Evolutionary conservation across 2,329 filamentous ascomycete genomes (phyloP), one percentile per base, ranked within the genome.

Genomic region (Microascus cirrosus): DNA sequence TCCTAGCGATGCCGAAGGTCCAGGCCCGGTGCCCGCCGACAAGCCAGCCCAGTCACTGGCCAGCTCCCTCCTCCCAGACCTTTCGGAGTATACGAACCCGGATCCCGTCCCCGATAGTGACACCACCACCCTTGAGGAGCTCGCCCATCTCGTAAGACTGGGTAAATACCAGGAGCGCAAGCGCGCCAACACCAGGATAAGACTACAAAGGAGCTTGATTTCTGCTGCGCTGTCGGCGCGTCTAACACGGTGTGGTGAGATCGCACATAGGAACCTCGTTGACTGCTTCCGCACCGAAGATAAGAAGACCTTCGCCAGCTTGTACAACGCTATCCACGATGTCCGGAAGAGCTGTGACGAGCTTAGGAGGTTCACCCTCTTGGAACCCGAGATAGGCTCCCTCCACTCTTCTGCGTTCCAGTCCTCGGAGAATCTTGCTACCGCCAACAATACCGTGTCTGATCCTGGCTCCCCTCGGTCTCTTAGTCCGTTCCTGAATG

Each of bases 101-200:
- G 77, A 80, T 62, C 69, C 86, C 58, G 76, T 80, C 54, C 77
- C 80, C 42, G 82, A 86, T 61, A 77, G 77, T 56, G 82, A 86
- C 53, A 81, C 82, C 59, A 89, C 86, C 53, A 87, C 85, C 15
- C 76, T 93, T 61, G 84, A 89, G 66, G 87, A 92, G 71, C 81
- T 93, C 63, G 87, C 87, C 56, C 87, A 91, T 69, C 73, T 92
- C 65, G 86, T 90, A 62, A 84, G 87, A 61, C 76, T 91, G 61
- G 87, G 87, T 68, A 87, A 85, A 66, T 90, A 91, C 69, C 89
- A 93, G 72, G 86, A 90, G 77, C 86, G 87, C 76, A 88, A 89
- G 77, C 83, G 87, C 72, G 78, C 81, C 62, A 85, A 86, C 67
- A 87, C 85, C 53, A 81, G 89, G 63, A 77, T 87, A 62, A 85